These are phyloP conservation scores for Aechmea fasciata DNA, from an alignment of 176 grass and related monocot species.

Conservation along the genomic window DNA sequence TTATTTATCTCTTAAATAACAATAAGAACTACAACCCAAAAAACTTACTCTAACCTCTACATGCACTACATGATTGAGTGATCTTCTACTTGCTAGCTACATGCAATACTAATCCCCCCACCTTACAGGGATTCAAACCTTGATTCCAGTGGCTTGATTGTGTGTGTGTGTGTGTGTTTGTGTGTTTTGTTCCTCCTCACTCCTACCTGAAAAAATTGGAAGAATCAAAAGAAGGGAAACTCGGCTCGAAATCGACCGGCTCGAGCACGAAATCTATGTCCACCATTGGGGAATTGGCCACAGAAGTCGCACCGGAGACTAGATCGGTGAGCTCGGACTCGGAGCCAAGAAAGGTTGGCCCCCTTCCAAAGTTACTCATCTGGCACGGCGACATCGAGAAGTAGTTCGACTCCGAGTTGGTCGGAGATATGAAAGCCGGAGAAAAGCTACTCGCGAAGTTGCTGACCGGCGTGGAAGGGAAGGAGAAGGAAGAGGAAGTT, in stretches of 20 bases:
- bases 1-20: no score
- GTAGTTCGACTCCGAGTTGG: conserved; percentile 26
- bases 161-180: no score
- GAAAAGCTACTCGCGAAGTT: conserved; percentile 16
- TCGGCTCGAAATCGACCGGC: conserved; percentile 27
- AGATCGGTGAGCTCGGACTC: conserved; percentile 52
- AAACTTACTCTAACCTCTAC: no score
- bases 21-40: no score
- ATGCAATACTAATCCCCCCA: no score
- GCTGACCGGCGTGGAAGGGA: conserved; percentile 11
- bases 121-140: no score
- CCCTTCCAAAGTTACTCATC: conserved; percentile 1
- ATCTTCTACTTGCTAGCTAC: no score
- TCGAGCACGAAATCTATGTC: conserved; percentile 23
- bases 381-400: conserved; percentile 21
- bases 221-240: conserved; percentile 14
- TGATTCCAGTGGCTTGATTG: no score
- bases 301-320: conserved; percentile 27
- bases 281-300: conserved; percentile 8
- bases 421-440: conserved; percentile 14
- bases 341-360: background rate
- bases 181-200: no score
- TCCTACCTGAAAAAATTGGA: background rate
- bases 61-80: no score
- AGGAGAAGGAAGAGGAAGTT: conserved; percentile 17